phyloP scores from a whole-genome alignment of 768 basidiomycete species.

The Boletus reticuloceps region DNA sequence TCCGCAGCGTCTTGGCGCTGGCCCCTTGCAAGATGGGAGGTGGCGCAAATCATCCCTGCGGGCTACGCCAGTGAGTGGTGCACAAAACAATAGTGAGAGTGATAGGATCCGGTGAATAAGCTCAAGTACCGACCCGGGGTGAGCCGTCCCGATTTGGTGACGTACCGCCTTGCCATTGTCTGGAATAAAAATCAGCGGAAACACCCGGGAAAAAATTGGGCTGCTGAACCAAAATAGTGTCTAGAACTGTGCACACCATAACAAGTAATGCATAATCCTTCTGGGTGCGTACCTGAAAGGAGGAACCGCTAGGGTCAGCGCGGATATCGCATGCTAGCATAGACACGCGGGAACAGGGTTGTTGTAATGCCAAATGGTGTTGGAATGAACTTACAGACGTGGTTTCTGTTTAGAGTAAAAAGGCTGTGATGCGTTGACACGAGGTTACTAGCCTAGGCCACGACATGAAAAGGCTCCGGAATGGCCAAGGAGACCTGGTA shows the following conservation, averaged over 20 bases:
- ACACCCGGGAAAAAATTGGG: background rate
- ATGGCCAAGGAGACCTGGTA: background rate
- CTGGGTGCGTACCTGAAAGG: background rate
- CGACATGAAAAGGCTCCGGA: background rate
- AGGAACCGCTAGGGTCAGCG: slow-evolving; percentile 5
- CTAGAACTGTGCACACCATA: background rate
- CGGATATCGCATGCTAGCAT: slow-evolving; percentile 17
- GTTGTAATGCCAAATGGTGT: slow-evolving; percentile 14
- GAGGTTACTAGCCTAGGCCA: slow-evolving; percentile 13
- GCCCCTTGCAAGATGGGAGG: background rate
- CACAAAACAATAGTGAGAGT: background rate
- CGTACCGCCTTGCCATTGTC: slow-evolving; percentile 18
- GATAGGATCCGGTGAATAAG: slow-evolving; percentile 9
- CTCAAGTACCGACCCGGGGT: slow-evolving; percentile 10
- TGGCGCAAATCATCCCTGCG: background rate
- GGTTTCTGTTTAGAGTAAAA: slow-evolving; percentile 12
- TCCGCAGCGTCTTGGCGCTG: background rate
- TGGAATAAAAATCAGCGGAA: slow-evolving; percentile 9
- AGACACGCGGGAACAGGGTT: slow-evolving; percentile 24
- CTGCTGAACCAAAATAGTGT: background rate
- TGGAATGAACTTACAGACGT: slow-evolving; percentile 11
- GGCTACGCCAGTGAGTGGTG: background rate
- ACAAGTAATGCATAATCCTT: background rate
- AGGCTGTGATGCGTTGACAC: slow-evolving; percentile 22
- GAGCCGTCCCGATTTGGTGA: slow-evolving; percentile 8